phyloP scores from a whole-genome alignment of 2,329 filamentous ascomycete species.

The Xylariaceae sp. region DNA sequence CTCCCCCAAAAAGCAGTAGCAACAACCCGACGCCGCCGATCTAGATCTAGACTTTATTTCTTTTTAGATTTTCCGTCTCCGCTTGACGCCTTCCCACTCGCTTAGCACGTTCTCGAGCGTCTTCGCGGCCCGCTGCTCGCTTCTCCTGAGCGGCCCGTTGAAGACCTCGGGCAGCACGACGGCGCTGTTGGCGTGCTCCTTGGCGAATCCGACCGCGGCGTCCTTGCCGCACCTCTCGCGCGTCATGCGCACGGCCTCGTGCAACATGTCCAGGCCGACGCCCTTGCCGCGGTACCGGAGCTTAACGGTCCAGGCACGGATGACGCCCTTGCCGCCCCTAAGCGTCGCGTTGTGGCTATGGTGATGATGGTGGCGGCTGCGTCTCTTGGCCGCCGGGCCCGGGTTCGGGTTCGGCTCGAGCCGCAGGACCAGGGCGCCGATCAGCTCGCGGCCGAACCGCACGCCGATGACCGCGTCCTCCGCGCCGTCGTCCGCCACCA shows the following conservation, averaged over 20 bases:
- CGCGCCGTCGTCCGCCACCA: constrained; percentile 47
- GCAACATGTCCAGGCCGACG: constrained; percentile 71
- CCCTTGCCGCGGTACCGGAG: constrained; percentile 70
- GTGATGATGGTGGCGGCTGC: constrained; percentile 16
- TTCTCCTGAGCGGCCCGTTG: constrained; percentile 60
- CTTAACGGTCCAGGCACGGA: constrained; percentile 82
- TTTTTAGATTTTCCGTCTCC: constrained; percentile 45
- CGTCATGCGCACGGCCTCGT: constrained; percentile 70
- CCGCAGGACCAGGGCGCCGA: constrained; percentile 71
- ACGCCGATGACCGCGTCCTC: constrained; percentile 66
- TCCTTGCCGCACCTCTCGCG: constrained; percentile 69
- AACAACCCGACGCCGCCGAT: no score
- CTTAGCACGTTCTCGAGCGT: constrained; percentile 55
- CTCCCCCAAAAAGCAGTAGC: no score
- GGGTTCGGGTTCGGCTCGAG: constrained; percentile 50
- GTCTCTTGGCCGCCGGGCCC: constrained; percentile 26
- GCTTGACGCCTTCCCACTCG: constrained; percentile 51
- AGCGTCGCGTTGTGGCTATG: constrained; percentile 42
- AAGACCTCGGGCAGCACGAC: constrained; percentile 66
- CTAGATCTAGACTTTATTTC: neutral
- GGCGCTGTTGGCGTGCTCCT: constrained; percentile 74
- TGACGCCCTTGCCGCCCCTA: constrained; percentile 66
- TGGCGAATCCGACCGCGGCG: constrained; percentile 71
- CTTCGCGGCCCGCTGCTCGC: constrained; percentile 60
- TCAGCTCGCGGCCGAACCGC: constrained; percentile 67